Percentiles rank a stretch among this genome's conserved stretches.
Evolutionary conservation across 768 basidiomycete genomes (phyloP).

Genomic region (Coprinopsis sp.): DNA sequence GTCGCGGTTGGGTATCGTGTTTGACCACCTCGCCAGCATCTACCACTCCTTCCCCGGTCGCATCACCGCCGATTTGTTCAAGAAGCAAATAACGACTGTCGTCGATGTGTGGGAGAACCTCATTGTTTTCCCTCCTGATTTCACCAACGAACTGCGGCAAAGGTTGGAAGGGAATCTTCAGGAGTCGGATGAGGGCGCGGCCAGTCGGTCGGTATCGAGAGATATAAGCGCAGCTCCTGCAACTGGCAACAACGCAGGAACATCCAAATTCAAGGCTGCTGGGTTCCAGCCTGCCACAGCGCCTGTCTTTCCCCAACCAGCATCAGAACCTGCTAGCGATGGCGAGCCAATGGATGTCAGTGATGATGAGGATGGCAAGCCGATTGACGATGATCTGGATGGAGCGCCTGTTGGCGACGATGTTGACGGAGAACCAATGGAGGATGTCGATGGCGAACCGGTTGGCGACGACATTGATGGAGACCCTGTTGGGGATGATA

Average conservation of each 20-base stretch:
- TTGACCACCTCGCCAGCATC: slow-evolving; percentile 91
- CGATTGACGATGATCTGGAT: slow-evolving; percentile 30
- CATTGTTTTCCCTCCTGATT: slow-evolving; percentile 93
- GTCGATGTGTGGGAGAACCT: slow-evolving; percentile 98
- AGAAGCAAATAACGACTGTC: slow-evolving; percentile 82
- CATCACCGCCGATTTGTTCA: slow-evolving; percentile 95
- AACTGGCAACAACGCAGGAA: slow-evolving; percentile 24
- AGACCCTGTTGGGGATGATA: slow-evolving; percentile 31
- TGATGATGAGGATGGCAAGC: slow-evolving; percentile 18
- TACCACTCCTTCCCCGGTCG: slow-evolving; percentile 95
- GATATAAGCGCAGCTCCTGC: slow-evolving; percentile 1
- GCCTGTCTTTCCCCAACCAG: slow-evolving; percentile 19
- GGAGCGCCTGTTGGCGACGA: slow-evolving; percentile 40
- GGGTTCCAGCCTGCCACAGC: slow-evolving; percentile 70
- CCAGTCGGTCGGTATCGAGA: slow-evolving; percentile 6
- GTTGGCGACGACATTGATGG: slow-evolving; percentile 38
- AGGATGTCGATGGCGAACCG: slow-evolving; percentile 39
- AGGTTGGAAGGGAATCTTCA: slow-evolving; percentile 63
- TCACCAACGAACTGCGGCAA: slow-evolving; percentile 65
- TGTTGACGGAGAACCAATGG: slow-evolving; percentile 36
- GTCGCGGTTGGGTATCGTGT: slow-evolving; percentile 83
- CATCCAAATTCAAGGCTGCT: slow-evolving; percentile 72
- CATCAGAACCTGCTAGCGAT: slow-evolving; percentile 1
- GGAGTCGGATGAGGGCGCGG: slow-evolving; percentile 26
- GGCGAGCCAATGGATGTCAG: slow-evolving; percentile 39